These are phyloP conservation scores for Sechiopsis laciniata DNA, from an alignment of 306 rosid species.

Conservation along the genomic window DNA sequence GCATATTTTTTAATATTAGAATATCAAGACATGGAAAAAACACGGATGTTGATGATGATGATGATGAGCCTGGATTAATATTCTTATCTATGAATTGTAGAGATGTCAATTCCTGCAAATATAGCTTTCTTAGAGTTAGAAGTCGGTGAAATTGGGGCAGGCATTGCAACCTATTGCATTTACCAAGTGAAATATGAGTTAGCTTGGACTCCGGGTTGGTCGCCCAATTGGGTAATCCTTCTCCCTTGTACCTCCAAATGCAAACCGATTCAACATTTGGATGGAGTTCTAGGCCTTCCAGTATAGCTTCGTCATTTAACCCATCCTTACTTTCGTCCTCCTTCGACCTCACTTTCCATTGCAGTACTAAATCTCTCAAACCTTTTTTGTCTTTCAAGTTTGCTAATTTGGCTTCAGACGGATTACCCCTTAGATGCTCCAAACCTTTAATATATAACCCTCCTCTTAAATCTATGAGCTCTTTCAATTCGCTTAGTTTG, in stretches of 20 bases:
- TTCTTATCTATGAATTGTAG: neutral
- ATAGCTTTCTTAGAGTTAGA: neutral
- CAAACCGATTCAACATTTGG: no score
- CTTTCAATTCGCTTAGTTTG: neutral
- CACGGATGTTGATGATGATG: neutral
- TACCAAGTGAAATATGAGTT: neutral
- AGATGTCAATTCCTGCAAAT: neutral
- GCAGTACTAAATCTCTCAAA: neutral
- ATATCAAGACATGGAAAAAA: neutral
- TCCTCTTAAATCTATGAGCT: neutral
- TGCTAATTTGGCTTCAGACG: neutral
- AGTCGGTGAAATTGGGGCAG: neutral
- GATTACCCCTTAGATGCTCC: neutral
- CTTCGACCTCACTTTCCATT: neutral
- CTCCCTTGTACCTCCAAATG: no score
- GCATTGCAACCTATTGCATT: neutral
- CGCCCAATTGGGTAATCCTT: neutral
- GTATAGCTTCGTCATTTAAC: neutral
- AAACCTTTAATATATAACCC: neutral
- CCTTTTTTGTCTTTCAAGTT: no score
- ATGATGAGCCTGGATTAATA: neutral
- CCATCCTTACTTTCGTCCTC: neutral
- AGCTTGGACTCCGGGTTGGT: neutral
- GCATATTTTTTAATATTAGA: neutral
- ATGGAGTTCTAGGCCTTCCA: neutral